A percentile compares a stretch with the other conserved stretches of the same genome.
Conservation (phyloP, 352 stramenopile species). For the Phytophthora foliorum region DNA sequence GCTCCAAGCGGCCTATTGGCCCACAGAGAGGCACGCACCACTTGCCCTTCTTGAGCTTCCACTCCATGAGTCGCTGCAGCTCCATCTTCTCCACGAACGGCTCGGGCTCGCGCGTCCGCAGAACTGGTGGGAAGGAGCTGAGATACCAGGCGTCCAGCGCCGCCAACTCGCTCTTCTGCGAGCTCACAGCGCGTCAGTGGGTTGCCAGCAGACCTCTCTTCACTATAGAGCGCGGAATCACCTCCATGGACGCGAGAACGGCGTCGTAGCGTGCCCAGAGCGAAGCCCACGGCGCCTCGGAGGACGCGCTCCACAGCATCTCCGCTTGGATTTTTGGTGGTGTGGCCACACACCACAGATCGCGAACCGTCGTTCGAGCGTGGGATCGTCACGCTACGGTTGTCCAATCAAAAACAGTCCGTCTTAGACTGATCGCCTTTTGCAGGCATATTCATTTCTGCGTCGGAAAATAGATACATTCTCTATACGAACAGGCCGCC, state of each 20-base stretch:
- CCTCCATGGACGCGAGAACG: slow-evolving; percentile 50
- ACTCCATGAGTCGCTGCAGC: slow-evolving; percentile 77
- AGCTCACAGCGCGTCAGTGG: slow-evolving; percentile 9
- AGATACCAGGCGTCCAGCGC: slow-evolving; percentile 74
- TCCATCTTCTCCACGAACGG: slow-evolving; percentile 65
- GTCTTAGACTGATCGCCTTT: not conserved
- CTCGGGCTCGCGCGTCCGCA: slow-evolving; percentile 57
- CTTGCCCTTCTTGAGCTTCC: slow-evolving; percentile 90
- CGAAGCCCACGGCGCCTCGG: slow-evolving; percentile 43
- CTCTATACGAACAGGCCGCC: not conserved
- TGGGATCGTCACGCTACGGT: slow-evolving; percentile 17
- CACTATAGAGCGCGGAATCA: slow-evolving; percentile 12
- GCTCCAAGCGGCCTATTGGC: not conserved
- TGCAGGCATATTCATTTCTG: not conserved
- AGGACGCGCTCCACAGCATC: slow-evolving; percentile 40
- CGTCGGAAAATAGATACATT: not conserved
- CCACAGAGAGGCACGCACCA: slow-evolving; percentile 50
- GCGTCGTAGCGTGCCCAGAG: slow-evolving; percentile 54
- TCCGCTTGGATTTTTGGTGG: slow-evolving; percentile 18
- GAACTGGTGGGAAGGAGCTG: slow-evolving; percentile 42
- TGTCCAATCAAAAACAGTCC: not conserved
- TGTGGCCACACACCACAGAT: slow-evolving; percentile 12
- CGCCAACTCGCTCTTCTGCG: slow-evolving; percentile 68
- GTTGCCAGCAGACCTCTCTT: not conserved
- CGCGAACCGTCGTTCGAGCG: slow-evolving; percentile 29